These are phyloP conservation scores for Quercus engelmannii DNA, from an alignment of 306 rosid genomes.

Conservation along the genomic window DNA sequence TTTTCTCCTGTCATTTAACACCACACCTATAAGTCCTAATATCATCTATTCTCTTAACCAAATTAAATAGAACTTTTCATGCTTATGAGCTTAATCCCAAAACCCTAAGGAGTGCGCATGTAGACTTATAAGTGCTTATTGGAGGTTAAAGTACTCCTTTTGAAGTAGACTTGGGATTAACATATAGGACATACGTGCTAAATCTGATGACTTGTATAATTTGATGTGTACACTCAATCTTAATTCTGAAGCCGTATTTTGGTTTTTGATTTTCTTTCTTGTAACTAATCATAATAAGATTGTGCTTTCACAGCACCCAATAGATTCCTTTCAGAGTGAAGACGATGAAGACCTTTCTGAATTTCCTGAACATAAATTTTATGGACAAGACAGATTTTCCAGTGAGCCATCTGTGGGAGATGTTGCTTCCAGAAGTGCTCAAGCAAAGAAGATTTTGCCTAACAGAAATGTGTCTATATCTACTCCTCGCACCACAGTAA, in stretches of 20 bases:
- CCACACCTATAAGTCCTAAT: too few species aligned
- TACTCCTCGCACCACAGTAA: constrained; percentile 49
- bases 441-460: constrained; percentile 52
- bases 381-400: constrained; percentile 35
- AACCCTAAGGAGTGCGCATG: too few species aligned
- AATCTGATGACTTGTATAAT: constrained; percentile 5
- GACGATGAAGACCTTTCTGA: constrained; percentile 73
- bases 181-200: constrained; percentile 16
- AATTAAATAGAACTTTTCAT: too few species aligned
- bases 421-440: constrained; percentile 46
- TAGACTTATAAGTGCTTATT: too few species aligned
- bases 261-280: constrained; percentile 15
- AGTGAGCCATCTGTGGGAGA: constrained; percentile 43
- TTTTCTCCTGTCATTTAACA: too few species aligned
- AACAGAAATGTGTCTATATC: constrained; percentile 51
- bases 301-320: constrained; percentile 54
- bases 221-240: constrained; percentile 11
- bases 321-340: constrained; percentile 69
- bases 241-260: constrained; percentile 10
- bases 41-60: too few species aligned
- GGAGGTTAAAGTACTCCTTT: too few species aligned
- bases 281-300: constrained; percentile 14
- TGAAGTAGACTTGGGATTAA: too few species aligned
- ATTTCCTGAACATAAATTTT: constrained; percentile 52
- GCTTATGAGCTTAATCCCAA: too few species aligned